phyloP scores from a whole-genome alignment of 805 yeast genomes.

The Grigorovia humatica region DNA sequence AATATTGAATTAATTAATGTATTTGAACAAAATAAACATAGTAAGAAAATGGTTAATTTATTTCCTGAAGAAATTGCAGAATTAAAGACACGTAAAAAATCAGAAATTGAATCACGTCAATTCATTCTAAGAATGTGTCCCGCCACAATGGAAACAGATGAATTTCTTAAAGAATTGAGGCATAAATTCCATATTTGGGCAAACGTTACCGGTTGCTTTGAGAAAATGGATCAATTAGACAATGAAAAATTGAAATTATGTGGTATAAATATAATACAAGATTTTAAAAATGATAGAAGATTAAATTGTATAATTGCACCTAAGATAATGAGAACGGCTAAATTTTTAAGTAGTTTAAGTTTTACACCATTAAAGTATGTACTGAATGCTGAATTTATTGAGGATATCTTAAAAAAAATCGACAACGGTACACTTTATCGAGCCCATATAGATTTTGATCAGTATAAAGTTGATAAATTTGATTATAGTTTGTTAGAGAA shows the following conservation, averaged over 20 bases:
- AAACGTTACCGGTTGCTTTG: constrained; percentile 58
- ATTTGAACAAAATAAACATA: constrained; percentile 43
- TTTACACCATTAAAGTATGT: constrained; percentile 39
- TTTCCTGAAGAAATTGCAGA: constrained; percentile 34
- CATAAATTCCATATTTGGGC: constrained; percentile 34
- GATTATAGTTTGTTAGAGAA: constrained; percentile 16
- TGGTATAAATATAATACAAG: constrained; percentile 44
- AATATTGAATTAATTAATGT: constrained; percentile 60
- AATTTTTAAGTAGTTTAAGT: constrained; percentile 65
- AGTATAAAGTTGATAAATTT: constrained; percentile 29
- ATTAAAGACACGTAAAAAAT: constrained; percentile 22
- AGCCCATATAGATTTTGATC: constrained; percentile 9
- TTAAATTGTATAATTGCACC: constrained; percentile 64
- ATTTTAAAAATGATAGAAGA: constrained; percentile 5
- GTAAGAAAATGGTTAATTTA: constrained; percentile 20
- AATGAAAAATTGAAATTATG: constrained; percentile 33
- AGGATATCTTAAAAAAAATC: constrained; percentile 33
- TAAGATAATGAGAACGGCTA: constrained; percentile 72
- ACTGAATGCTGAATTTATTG: constrained; percentile 45
- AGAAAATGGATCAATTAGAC: constrained; percentile 36
- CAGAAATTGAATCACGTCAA: constrained; percentile 17
- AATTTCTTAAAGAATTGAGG: constrained; percentile 14
- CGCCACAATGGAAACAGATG: constrained; percentile 6
- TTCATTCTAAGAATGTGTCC: constrained; percentile 3
- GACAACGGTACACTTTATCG: constrained; percentile 5